Evolutionary conservation across 805 yeast genomes (phyloP).

Genomic region (Yamadazyma tumulicola): DNA sequence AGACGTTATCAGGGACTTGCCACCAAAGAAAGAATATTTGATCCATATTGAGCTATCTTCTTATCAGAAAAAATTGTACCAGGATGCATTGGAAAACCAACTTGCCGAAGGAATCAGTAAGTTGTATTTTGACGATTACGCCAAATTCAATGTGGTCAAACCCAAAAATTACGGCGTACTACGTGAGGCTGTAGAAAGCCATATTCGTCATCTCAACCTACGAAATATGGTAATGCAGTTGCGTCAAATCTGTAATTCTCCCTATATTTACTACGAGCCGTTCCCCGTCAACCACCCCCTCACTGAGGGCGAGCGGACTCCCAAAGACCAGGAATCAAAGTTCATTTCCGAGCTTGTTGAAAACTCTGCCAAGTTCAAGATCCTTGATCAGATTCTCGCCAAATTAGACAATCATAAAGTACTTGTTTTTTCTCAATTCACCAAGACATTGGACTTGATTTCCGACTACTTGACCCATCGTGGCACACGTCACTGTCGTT

Average conservation of each 20-base stretch:
- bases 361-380: slow-evolving; percentile 69
- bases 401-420: slow-evolving; percentile 61
- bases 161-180: slow-evolving; percentile 5
- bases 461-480: slow-evolving; percentile 66
- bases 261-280: slow-evolving; percentile 80
- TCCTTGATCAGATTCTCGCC: slow-evolving; percentile 61
- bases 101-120: slow-evolving; percentile 45
- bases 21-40: slow-evolving; percentile 87
- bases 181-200: slow-evolving; percentile 2
- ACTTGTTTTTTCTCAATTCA: slow-evolving; percentile 83
- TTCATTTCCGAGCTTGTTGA: slow-evolving; percentile 33
- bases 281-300: slow-evolving; percentile 41
- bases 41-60: slow-evolving; percentile 67
- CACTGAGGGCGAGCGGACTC: slow-evolving; percentile 16
- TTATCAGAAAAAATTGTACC: slow-evolving; percentile 63
- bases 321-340: slow-evolving; percentile 18
- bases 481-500: slow-evolving; percentile 47
- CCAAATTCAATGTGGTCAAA: slow-evolving; percentile 32
- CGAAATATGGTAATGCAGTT: slow-evolving; percentile 80
- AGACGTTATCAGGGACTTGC: slow-evolving; percentile 66
- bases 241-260: slow-evolving; percentile 81
- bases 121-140: slow-evolving; percentile 49
- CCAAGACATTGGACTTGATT: slow-evolving; percentile 74
- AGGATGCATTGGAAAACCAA: slow-evolving; percentile 43
- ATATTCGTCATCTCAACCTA: slow-evolving; percentile 22